Base-by-base conservation (phyloP, 164 flowering plant genomes). In the Nelumbo lutea region DNA sequence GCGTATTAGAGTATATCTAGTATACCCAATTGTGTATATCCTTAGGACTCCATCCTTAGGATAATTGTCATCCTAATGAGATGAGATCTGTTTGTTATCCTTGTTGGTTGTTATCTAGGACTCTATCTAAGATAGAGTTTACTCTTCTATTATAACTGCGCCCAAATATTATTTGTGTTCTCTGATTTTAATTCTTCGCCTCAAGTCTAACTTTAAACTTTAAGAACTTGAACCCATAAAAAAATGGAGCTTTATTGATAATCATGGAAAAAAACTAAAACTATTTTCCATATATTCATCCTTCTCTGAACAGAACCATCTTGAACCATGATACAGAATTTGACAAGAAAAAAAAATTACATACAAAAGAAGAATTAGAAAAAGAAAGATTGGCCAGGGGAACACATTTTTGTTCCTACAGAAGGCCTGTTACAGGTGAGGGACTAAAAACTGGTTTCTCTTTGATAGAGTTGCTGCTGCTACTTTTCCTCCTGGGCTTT, bases 401-500 rank as follows among this genome's bases (percentile, higher is more conserved):
- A 51, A 60, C 13, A 4, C 27, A 1, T 15, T 60, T 50, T 53
- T 42, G 46, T 56, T 72, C 73, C 73, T 82, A 85, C 72, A 81
- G 71, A 64, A 84, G 82, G 73, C 81, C 93, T 73, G 82, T 78
- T 69, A 86, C 90, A 61, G 91, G 90, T 15, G 97, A 83, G 38
- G 88, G 62, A 71, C 83, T 87, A 71, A 90, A 89, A 3, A 90
- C 76, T n/a, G 93, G 87, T 56, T 62, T 84, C 62, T 80, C 83
- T 73, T 82, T 86, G 80, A 76, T 79, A n/a, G 70, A 69, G 60
- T 61, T 71, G 42, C n/a, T 79, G 72, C 69, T 83, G 70, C 89
- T 84, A 59, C 94, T 85, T 83, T 95, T 95, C 62, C 97, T 79
- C 66, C 97, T 66, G 42, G 99, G 99, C 70, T 90, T 92, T 6